Evolutionary conservation across 2,329 filamentous ascomycete genomes (phyloP).

Genomic region (Hypoxylon sp.): DNA sequence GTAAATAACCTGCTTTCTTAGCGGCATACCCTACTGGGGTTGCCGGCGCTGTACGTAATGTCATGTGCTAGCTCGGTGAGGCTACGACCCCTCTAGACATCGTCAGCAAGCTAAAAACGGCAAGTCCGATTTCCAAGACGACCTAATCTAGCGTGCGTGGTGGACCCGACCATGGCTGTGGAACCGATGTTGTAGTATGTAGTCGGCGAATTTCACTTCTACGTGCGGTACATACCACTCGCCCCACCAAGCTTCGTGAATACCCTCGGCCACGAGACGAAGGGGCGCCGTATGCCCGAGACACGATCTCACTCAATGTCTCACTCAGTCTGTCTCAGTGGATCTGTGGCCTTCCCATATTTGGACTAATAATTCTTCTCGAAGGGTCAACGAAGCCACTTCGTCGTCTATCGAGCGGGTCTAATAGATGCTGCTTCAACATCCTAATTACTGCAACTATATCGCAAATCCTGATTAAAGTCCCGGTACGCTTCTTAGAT

Average conservation of each 20-base stretch:
- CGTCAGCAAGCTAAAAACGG: constrained; percentile 25
- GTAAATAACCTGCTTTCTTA: constrained; percentile 19
- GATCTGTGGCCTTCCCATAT: background rate
- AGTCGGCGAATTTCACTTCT: constrained; percentile 26
- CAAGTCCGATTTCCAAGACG: constrained; percentile 32
- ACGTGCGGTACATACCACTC: background rate
- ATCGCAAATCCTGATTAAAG: too few relatives aligned
- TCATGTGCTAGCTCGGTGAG: constrained; percentile 37
- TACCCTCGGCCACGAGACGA: constrained; percentile 13
- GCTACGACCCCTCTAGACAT: constrained; percentile 18
- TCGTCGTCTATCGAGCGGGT: background rate
- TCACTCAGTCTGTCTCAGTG: too few relatives aligned
- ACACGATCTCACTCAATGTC: background rate
- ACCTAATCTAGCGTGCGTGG: constrained; percentile 13
- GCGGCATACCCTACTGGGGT: constrained; percentile 34
- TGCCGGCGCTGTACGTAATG: constrained; percentile 37
- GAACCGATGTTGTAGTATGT: constrained; percentile 28
- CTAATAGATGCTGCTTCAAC: background rate
- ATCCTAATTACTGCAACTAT: background rate
- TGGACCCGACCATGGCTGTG: constrained; percentile 29
- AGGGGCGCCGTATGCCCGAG: constrained; percentile 1
- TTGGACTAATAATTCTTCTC: background rate
- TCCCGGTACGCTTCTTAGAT: too few relatives aligned
- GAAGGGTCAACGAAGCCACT: background rate
- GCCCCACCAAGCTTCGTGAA: constrained; percentile 8